A percentile compares a stretch with the other conserved stretches of the same genome.
phyloP scores from a whole-genome alignment of 148 eudicot genomes.

The Dianthus caryophyllus region DNA sequence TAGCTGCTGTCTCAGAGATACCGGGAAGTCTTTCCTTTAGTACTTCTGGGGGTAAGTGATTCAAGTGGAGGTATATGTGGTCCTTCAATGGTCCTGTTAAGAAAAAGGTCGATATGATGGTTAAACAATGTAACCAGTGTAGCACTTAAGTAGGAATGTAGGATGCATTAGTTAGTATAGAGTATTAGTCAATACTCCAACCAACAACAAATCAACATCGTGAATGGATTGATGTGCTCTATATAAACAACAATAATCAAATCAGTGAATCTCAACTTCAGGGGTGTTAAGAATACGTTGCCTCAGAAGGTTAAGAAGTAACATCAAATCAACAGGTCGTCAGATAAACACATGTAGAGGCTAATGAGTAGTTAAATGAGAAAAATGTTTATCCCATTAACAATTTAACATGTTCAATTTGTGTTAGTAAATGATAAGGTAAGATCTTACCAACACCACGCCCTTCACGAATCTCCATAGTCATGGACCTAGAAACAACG shows the following conservation, averaged over 20 bases:
- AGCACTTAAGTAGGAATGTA: neutral
- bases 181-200: neutral
- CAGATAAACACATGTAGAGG: neutral
- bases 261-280: neutral
- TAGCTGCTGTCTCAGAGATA: conserved; percentile 98
- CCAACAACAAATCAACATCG: neutral
- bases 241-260: neutral
- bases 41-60: conserved; percentile 98
- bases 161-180: neutral
- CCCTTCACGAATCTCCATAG: conserved; percentile 99
- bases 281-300: neutral
- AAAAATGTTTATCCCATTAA: neutral
- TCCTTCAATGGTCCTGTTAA: conserved; percentile 84
- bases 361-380: neutral
- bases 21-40: conserved; percentile 99
- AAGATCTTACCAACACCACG: conserved; percentile 90
- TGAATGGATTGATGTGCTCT: neutral
- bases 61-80: conserved; percentile 93
- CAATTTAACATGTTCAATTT: neutral
- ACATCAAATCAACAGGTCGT: neutral
- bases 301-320: neutral
- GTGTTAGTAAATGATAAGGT: neutral
- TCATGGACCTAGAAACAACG: conserved; percentile 96
- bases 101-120: neutral
- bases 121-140: neutral